Base-by-base conservation (phyloP, 257 asterid species). In the Cynanchum wilfordii region DNA sequence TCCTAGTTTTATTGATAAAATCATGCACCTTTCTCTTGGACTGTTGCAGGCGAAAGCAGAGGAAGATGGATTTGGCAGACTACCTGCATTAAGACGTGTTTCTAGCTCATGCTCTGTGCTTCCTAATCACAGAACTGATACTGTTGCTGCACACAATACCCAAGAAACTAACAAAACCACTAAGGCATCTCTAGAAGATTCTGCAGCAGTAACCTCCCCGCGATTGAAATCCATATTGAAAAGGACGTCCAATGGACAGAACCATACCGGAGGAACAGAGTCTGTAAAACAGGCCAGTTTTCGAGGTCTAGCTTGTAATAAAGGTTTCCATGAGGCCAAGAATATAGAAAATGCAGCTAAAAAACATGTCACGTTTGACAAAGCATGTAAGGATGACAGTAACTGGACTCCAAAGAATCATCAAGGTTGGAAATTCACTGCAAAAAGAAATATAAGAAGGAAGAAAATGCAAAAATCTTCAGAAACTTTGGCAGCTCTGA, bases 51-150 rank as follows among this genome's bases (percentile, higher is more conserved):
- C 5, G 19, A 10, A 73, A 72, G 66, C 65, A 8, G 51, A 73
- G 55, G 59, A 57, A 68, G 74, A 68, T 57, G 74, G 40, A 57
- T 45, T 19, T 29, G 62, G 59, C 52, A 68, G 69, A 62, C 17
- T 68, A 44, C 69, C 74, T 20, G 54, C 57, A 51, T 68, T 69
- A 29, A 54, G 64, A 58, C 17, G 19, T 36, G 7, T 11, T 58
- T 58, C 64, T 11, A 58, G 25, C 25, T 30, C 49, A 58, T 51
- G 29, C 17, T 6, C 66, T 9, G 59, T 17, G 16, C 42, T 49
- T 50, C 44, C 73, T 11, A 10, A 17, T n/a, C 13, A 27, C n/a
- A 13, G 42, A 27, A 59, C n/a, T 1, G 7, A 59, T 29, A 24
- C 9, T 20, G 38, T 62, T 22, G 55, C 66, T 54, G 42, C 51